Percentiles rank a stretch among this genome's conserved stretches.
These are phyloP conservation scores for Globisporangium viniferum DNA, from an alignment of 352 stramenopile genomes.

Conservation along the genomic window DNA sequence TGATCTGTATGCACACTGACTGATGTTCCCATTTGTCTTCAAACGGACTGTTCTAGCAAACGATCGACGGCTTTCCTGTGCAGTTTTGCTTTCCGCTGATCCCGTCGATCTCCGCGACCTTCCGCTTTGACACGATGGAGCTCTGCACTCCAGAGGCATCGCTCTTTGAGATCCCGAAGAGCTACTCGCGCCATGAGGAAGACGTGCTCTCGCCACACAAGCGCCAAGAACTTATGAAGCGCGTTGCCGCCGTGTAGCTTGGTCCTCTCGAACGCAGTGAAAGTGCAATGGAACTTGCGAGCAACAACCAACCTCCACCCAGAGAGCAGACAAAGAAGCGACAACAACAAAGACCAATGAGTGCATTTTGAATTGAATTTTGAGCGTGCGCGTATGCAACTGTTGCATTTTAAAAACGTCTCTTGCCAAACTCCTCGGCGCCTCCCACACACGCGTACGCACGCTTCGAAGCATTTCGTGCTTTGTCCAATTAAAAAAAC, in stretches of 20 bases:
- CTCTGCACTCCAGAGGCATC: constrained; percentile 28
- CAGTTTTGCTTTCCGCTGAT: constrained; percentile 72
- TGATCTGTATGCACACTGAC: neutral
- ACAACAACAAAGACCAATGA: neutral
- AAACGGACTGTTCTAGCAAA: constrained; percentile 18
- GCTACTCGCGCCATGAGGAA: constrained; percentile 33
- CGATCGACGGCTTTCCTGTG: constrained; percentile 58
- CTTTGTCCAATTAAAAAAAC: neutral
- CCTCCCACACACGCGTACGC: neutral
- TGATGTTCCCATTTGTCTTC: neutral
- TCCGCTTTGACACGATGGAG: constrained; percentile 52
- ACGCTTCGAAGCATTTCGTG: neutral
- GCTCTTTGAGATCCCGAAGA: constrained; percentile 32
- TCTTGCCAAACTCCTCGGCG: neutral
- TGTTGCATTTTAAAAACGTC: neutral
- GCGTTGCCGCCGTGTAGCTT: constrained; percentile 39
- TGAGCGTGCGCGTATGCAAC: neutral
- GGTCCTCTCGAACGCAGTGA: neutral
- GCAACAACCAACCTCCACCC: neutral
- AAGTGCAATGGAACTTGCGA: neutral
- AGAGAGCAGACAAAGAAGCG: neutral
- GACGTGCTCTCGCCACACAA: constrained; percentile 53
- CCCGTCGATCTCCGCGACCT: constrained; percentile 55
- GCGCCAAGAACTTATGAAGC: constrained; percentile 58
- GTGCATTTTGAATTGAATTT: neutral